These are phyloP conservation scores for Rhodofomes roseus DNA, from an alignment of 1,284 basidiomycete genomes.

Conservation along the genomic window DNA sequence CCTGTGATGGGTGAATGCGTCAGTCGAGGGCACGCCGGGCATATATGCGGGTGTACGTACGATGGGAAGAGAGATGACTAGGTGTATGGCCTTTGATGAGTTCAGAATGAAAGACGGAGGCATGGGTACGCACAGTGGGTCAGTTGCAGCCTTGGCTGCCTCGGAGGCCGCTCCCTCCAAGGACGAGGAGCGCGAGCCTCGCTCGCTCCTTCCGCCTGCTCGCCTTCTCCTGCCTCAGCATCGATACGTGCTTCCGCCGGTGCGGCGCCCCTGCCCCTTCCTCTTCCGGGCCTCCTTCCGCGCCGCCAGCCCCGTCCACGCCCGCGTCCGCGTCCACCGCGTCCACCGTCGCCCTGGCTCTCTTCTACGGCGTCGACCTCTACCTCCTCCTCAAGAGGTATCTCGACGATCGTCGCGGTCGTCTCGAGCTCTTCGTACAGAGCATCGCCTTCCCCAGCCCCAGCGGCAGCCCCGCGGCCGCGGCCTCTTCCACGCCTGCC, in stretches of 20 bases:
- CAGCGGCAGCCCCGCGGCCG: not conserved
- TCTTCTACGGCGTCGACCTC: not conserved
- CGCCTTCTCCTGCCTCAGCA: not conserved
- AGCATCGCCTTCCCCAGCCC: not conserved
- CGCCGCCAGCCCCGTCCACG: conserved; percentile 1
- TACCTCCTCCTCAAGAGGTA: not conserved
- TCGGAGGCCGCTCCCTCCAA: conserved; percentile 3
- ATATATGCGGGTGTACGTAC: conserved; percentile 7
- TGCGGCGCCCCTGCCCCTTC: conserved; percentile 4
- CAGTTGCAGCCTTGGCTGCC: conserved; percentile 19
- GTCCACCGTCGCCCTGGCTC: not conserved
- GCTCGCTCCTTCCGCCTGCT: not conserved
- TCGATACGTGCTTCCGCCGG: not conserved
- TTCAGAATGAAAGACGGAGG: not conserved
- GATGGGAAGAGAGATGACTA: conserved; percentile 24
- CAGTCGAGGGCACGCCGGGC: not conserved
- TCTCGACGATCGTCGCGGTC: not conserved
- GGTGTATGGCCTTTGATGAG: not conserved
- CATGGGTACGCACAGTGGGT: conserved; percentile 25
- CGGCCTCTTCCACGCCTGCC: not conserved
- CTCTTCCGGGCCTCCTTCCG: conserved; percentile 3
- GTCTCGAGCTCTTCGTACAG: not conserved
- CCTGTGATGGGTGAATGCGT: conserved; percentile 31
- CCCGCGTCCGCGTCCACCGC: not conserved
- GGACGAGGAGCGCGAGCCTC: not conserved